Percentiles rank a stretch among this genome's conserved stretches.
Evolutionary conservation across 2,329 filamentous ascomycete genomes (phyloP).

Genomic region (Ceratocystis ficicola): DNA sequence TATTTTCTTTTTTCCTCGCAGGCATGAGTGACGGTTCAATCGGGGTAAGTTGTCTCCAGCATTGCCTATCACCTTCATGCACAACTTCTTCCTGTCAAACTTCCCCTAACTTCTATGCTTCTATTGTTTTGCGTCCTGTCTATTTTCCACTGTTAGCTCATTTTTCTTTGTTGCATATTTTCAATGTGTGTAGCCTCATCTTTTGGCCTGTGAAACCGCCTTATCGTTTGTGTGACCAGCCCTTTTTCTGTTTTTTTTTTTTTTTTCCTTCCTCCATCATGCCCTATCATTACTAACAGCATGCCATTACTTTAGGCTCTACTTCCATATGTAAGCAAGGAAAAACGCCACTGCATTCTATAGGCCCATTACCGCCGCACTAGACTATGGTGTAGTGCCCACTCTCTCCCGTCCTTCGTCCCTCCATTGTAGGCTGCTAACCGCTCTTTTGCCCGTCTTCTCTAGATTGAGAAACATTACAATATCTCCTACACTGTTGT

Average conservation of each 20-base stretch:
- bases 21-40: constrained; percentile 57
- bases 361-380: neutral
- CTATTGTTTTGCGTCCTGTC: neutral
- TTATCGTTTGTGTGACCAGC: too few species aligned
- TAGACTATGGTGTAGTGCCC: neutral
- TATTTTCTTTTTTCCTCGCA: constrained; percentile 52
- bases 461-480: constrained; percentile 38
- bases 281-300: constrained; percentile 1
- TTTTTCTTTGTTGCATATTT: too few species aligned
- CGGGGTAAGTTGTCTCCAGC: constrained; percentile 37
- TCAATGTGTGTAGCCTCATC: too few species aligned
- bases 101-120: too few species aligned
- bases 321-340: constrained; percentile 35
- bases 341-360: neutral
- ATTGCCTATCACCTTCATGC: neutral
- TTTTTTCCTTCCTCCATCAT: neutral
- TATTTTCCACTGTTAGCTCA: neutral
- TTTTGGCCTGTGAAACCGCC: too few species aligned
- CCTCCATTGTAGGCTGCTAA: neutral
- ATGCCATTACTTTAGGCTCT: constrained; percentile 32
- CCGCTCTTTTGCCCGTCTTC: neutral
- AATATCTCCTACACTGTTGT: constrained; percentile 48
- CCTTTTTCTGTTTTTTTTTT: neutral
- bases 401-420: neutral
- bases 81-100: too few species aligned